These are phyloP conservation scores for Annona squamosa DNA, from an alignment of 164 flowering plant genomes.

Conservation along the genomic window DNA sequence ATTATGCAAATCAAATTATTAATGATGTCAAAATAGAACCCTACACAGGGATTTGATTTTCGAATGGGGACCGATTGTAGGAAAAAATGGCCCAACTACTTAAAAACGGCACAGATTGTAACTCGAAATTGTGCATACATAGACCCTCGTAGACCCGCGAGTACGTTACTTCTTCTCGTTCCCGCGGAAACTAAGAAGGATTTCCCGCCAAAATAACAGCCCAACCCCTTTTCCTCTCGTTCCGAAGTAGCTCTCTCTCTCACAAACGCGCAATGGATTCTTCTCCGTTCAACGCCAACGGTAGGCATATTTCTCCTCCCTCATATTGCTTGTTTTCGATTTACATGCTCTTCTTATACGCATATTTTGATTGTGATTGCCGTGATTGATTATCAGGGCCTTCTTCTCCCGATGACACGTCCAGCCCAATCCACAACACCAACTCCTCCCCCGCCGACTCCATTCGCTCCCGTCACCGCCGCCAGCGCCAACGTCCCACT, in stretches of 20 bases:
- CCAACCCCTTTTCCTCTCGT: neutral
- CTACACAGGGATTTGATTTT: too few species aligned
- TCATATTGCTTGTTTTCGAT: neutral
- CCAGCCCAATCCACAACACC: conserved; percentile 68
- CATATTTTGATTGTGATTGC: neutral
- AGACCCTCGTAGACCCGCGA: neutral
- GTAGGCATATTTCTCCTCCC: neutral
- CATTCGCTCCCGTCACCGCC: conserved; percentile 29
- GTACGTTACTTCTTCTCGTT: neutral
- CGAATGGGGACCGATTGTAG: too few species aligned
- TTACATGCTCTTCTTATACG: neutral
- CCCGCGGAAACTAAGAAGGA: neutral
- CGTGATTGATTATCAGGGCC: conserved; percentile 32
- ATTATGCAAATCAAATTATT: too few species aligned
- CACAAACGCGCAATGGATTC: conserved; percentile 7
- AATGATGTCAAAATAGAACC: too few species aligned
- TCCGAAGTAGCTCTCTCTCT: neutral
- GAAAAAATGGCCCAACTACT: neutral
- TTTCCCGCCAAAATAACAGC: conserved; percentile 4
- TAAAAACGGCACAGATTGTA: neutral
- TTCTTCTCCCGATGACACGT: conserved; percentile 67
- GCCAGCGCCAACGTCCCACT: conserved; percentile 14
- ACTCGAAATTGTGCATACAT: neutral
- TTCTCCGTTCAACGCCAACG: conserved; percentile 7
- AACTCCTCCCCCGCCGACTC: conserved; percentile 46